Evolutionary conservation across 1,284 basidiomycete genomes (phyloP).

Genomic region (Leccinum olivaceoglutinosum): DNA sequence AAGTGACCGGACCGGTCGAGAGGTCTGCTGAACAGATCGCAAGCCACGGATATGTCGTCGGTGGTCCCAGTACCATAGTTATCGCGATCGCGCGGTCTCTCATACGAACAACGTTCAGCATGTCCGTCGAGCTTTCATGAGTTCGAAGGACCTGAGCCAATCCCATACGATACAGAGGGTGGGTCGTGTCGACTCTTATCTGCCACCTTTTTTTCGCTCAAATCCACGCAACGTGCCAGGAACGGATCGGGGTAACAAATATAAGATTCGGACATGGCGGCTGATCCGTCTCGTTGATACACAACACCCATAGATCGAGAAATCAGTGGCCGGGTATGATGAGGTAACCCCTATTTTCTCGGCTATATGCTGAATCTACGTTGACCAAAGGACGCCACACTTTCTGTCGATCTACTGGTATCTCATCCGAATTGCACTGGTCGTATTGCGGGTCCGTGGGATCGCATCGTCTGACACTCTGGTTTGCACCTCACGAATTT

Average conservation of each 20-base stretch:
- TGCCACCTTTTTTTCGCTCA: neutral
- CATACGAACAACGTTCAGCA: slow-evolving; percentile 36
- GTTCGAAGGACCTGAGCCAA: slow-evolving; percentile 81
- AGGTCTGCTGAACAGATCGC: slow-evolving; percentile 90
- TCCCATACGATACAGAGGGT: slow-evolving; percentile 85
- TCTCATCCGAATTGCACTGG: slow-evolving; percentile 83
- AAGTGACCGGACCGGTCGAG: slow-evolving; percentile 83
- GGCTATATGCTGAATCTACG: neutral
- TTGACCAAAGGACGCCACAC: slow-evolving; percentile 59
- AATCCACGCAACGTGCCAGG: slow-evolving; percentile 21
- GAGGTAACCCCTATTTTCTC: slow-evolving; percentile 45
- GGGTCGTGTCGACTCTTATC: slow-evolving; percentile 4
- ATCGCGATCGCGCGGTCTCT: neutral
- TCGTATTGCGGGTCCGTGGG: slow-evolving; percentile 67
- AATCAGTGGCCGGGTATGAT: slow-evolving; percentile 77
- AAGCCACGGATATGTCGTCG: slow-evolving; percentile 79
- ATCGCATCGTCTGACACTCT: neutral
- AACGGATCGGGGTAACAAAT: slow-evolving; percentile 84
- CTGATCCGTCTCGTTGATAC: slow-evolving; percentile 10
- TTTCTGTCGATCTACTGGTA: slow-evolving; percentile 69
- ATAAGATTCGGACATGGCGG: slow-evolving; percentile 46
- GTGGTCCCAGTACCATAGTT: slow-evolving; percentile 32
- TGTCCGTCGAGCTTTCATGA: slow-evolving; percentile 86
- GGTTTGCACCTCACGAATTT: neutral
- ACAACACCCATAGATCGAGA: slow-evolving; percentile 59